phyloP scores from a whole-genome alignment of 2,329 filamentous ascomycete species.

The Fusarium compactum region DNA sequence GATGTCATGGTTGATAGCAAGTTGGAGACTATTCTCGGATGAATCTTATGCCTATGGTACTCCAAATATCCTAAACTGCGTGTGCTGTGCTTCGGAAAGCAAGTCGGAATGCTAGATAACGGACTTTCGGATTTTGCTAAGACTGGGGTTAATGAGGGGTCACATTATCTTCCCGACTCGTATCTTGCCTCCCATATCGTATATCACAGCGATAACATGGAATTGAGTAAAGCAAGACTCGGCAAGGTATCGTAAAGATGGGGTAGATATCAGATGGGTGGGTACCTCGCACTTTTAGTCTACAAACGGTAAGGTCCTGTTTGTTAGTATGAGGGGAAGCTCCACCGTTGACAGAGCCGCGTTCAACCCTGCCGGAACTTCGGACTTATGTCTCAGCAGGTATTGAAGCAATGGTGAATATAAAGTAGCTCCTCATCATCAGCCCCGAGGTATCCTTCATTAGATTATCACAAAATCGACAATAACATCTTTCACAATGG shows the following conservation, averaged over 20 bases:
- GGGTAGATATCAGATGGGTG: not conserved
- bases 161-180: not conserved
- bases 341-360: not conserved
- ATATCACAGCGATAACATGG: not conserved
- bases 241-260: not conserved
- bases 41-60: too few relatives aligned
- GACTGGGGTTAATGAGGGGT: not conserved
- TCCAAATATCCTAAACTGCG: not conserved
- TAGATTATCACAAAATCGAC: too few relatives aligned
- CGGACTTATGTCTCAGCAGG: not conserved
- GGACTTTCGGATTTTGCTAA: not conserved
- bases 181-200: not conserved
- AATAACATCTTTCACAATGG: not conserved
- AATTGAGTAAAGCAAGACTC: not conserved
- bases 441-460: too few relatives aligned
- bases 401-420: not conserved
- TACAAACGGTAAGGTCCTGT: not conserved
- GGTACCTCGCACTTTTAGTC: slow-evolving; percentile 13
- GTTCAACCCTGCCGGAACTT: not conserved
- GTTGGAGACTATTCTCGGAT: slow-evolving; percentile 3
- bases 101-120: not conserved
- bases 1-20: not conserved
- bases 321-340: not conserved
- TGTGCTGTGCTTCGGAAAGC: not conserved
- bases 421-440: not conserved